phyloP scores from a whole-genome alignment of 192 early-diverging fungal genomes.

The Funneliformis geosporum region DNA sequence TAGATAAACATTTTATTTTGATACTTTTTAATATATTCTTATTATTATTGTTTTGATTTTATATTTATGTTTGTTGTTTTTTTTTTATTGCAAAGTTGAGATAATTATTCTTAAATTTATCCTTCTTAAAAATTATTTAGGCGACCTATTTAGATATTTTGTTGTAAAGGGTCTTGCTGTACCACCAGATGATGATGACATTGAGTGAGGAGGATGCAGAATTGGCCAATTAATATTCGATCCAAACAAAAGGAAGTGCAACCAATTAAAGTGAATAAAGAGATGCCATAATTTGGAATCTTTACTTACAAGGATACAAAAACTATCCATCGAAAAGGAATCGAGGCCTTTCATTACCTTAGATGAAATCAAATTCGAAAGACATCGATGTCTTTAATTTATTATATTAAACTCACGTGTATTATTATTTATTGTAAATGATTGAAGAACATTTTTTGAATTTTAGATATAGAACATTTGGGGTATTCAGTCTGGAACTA shows the following conservation, averaged over 20 bases:
- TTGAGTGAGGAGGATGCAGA: neutral
- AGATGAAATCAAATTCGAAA: no score
- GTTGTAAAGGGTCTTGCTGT: neutral
- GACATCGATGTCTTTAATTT: no score
- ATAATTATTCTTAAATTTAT: neutral
- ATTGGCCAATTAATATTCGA: neutral
- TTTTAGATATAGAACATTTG: no score
- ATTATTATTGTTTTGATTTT: no score
- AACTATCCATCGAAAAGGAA: neutral
- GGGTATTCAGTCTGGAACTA: no score
- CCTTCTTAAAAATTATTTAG: neutral
- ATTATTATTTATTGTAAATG: no score
- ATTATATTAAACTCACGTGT: no score
- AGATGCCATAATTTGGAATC: neutral
- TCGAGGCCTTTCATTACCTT: no score
- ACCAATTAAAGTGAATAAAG: neutral
- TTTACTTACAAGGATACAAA: neutral
- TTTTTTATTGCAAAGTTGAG: neutral
- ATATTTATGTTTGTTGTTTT: neutral
- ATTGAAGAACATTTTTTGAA: no score
- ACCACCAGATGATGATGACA: neutral
- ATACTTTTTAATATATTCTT: no score
- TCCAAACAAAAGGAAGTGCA: neutral
- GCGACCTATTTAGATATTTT: conserved; percentile 8
- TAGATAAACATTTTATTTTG: no score